Evolutionary conservation across 1,284 basidiomycete species (phyloP).

Genomic region (Pterulicium gracile): DNA sequence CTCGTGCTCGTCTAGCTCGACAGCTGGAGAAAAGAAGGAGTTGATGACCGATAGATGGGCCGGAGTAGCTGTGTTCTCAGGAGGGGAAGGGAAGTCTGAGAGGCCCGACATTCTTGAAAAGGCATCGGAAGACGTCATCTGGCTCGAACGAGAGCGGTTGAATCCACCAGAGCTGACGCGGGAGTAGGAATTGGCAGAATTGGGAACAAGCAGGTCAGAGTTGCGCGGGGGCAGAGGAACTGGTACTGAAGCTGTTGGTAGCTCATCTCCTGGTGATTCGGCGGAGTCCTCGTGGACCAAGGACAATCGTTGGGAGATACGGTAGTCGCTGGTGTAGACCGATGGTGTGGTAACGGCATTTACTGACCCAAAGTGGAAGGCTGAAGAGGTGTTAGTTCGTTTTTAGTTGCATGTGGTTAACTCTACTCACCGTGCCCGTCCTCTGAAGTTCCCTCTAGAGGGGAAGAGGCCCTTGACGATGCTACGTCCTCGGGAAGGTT

Average conservation of each 20-base stretch:
- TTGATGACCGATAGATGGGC: constrained; percentile 32
- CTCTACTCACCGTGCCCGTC: constrained; percentile 37
- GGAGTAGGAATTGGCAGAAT: constrained; percentile 16
- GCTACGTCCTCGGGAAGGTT: constrained; percentile 57
- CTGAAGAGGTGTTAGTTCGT: constrained; percentile 20
- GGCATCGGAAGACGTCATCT: constrained; percentile 48
- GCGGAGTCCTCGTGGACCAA: constrained; percentile 14
- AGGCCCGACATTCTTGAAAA: constrained; percentile 56
- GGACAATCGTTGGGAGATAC: constrained; percentile 27
- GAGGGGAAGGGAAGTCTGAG: constrained; percentile 65
- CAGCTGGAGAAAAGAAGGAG: constrained; percentile 37
- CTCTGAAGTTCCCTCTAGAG: constrained; percentile 26
- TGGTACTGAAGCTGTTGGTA: no score
- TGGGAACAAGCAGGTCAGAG: constrained; percentile 24
- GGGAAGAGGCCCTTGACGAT: constrained; percentile 43
- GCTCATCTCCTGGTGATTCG: no score
- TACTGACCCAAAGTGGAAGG: constrained; percentile 40
- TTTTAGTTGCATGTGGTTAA: constrained; percentile 1
- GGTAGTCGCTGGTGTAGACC: constrained; percentile 25
- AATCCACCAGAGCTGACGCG: not conserved
- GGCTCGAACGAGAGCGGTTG: constrained; percentile 48
- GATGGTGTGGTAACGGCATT: constrained; percentile 41
- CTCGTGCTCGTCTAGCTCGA: no score
- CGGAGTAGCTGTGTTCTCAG: constrained; percentile 24
- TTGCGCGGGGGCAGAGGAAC: not conserved